Evolutionary conservation across 352 stramenopile species (phyloP).

Genomic region (Phytophthora tubulina): DNA sequence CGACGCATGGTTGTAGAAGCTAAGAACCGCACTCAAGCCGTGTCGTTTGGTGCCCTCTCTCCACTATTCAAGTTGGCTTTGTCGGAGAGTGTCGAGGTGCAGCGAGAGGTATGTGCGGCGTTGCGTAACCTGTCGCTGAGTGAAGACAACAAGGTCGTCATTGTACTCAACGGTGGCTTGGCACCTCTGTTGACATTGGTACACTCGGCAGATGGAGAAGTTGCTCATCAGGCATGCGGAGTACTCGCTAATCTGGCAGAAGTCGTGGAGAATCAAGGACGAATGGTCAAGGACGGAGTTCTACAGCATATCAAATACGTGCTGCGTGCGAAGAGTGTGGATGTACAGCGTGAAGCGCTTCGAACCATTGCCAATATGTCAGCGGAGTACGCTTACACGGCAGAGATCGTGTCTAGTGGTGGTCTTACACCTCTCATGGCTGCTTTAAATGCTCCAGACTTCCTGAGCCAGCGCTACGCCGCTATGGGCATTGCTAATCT

Average conservation of each 20-base stretch:
- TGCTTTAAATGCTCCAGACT: slow-evolving; percentile 92
- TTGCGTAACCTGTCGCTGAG: slow-evolving; percentile 93
- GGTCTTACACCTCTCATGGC: slow-evolving; percentile 90
- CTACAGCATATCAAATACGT: slow-evolving; percentile 97
- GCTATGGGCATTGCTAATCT: slow-evolving; percentile 97
- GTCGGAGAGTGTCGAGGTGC: slow-evolving; percentile 91
- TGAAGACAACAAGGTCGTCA: slow-evolving; percentile 94
- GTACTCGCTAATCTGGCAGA: slow-evolving; percentile 95
- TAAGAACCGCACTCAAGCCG: slow-evolving; percentile 92
- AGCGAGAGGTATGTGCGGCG: slow-evolving; percentile 93
- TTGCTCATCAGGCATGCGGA: slow-evolving; percentile 91
- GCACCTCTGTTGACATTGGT: slow-evolving; percentile 89
- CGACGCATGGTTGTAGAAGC: slow-evolving; percentile 92
- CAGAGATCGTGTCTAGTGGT: slow-evolving; percentile 92
- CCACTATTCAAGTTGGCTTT: slow-evolving; percentile 89
- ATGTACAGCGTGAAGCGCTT: slow-evolving; percentile 95
- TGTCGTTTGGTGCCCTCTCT: slow-evolving; percentile 93
- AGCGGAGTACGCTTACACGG: slow-evolving; percentile 94
- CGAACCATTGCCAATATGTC: slow-evolving; percentile 96
- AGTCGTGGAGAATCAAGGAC: slow-evolving; percentile 94
- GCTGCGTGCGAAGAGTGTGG: slow-evolving; percentile 90
- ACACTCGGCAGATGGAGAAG: slow-evolving; percentile 91
- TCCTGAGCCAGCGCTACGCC: slow-evolving; percentile 94
- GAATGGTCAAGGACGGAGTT: slow-evolving; percentile 95
- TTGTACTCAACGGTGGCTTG: slow-evolving; percentile 89